Evolutionary conservation across 2,329 filamentous ascomycete species (phyloP), one percentile per base, ranked within the genome.

Genomic region (Hypocreales sp.): DNA sequence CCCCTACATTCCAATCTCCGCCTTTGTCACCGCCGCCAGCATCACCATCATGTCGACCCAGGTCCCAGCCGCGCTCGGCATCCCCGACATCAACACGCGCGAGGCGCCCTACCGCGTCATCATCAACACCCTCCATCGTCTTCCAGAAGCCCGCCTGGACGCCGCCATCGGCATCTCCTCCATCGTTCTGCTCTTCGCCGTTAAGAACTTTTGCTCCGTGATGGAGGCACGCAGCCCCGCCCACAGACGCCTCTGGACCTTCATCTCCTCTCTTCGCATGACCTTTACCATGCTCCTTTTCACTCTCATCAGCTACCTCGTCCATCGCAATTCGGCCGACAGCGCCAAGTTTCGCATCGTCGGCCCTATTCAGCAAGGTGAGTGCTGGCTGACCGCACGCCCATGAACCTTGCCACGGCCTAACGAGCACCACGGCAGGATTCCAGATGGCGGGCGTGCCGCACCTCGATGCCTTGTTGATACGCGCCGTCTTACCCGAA

Each of bases 281-380:
- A 78, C 72, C 0, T 80, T 86, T 40, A 71, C 81, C 29, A 79
- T 86, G 42, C 47, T 84, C 14, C 60, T 86, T 2, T 84, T 81
- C 48, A 81, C 76, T 3, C 50, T 84, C 35, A 70, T 86, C 43
- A 79, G 77, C 46, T 81, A 66, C 33, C 56, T 81, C 5, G 67
- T 68, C 30, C 77, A 82, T 39, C 54, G 67, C 7, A 50, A 71
- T 28, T 56, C 54, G 19, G 50, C 45, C 9, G 46, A 41, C 1
- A 33, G 69, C 2, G 56, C 63, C 4, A 55, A 55, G 20, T 78
- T 83, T 46, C 59, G 52, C n/a, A 66, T 82, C 20, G 55, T 83
- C 0, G 73, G 73, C 3, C 49, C 47, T 4, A 77, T 84, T 17
- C 75, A 78, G 26, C 55, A 74, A 47, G 77, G 65, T 58, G 47